Conservation (phyloP, 2,329 filamentous ascomycete genomes). For the Trichoderma sp. region DNA sequence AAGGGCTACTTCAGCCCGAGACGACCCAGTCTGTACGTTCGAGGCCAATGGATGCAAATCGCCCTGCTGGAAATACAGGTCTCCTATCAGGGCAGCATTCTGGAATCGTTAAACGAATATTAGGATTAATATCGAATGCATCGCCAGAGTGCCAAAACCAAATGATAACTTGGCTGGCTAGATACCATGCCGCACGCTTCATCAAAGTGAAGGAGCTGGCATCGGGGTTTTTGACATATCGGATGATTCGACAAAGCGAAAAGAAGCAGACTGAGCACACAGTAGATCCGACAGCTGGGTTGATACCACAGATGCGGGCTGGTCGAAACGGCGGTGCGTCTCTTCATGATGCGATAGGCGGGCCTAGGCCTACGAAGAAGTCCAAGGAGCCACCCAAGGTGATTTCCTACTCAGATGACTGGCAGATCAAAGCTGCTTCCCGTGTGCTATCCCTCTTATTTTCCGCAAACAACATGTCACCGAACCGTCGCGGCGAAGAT, state of each 20-base stretch:
- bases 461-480: constrained; percentile 68
- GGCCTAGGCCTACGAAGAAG: constrained; percentile 53
- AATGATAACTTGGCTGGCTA: constrained; percentile 76
- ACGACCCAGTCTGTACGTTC: not conserved
- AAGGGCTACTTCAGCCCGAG: constrained; percentile 42
- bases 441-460: constrained; percentile 81
- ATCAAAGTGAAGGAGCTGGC: constrained; percentile 74
- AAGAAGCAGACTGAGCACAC: constrained; percentile 59
- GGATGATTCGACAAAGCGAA: constrained; percentile 70
- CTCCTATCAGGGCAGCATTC: constrained; percentile 69
- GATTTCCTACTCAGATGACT: constrained; percentile 75
- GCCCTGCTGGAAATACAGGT: constrained; percentile 38
- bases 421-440: constrained; percentile 82
- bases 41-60: constrained; percentile 26
- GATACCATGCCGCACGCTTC: constrained; percentile 68
- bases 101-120: constrained; percentile 79
- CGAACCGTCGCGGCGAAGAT: constrained; percentile 39
- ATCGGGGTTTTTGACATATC: constrained; percentile 77
- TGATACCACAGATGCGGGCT: constrained; percentile 72
- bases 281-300: constrained; percentile 62
- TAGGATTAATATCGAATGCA: constrained; percentile 77
- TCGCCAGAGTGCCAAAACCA: constrained; percentile 74
- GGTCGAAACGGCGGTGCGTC: constrained; percentile 68
- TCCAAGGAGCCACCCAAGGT: constrained; percentile 56
- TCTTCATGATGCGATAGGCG: constrained; percentile 74